These are phyloP conservation scores for Vanderwaltozyma polyspora DNA, from an alignment of 805 yeast species.

Conservation along the genomic window DNA sequence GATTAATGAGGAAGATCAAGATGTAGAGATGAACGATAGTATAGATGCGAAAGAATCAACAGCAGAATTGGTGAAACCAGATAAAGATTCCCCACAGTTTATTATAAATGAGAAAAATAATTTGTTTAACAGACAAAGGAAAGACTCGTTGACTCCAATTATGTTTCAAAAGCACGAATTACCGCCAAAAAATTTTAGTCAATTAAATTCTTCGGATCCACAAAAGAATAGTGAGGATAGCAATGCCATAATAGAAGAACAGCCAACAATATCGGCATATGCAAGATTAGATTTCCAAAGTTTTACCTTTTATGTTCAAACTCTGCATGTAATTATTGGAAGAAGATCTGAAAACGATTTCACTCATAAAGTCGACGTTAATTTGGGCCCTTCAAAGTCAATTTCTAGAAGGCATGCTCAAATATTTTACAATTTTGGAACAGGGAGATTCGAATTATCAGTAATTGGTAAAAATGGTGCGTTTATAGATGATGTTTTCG, in stretches of 20 bases:
- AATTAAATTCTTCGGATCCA: neutral
- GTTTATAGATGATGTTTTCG: slow-evolving; percentile 82
- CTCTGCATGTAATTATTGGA: slow-evolving; percentile 89
- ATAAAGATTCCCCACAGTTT: slow-evolving; percentile 17
- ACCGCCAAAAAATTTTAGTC: neutral
- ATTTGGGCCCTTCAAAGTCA: slow-evolving; percentile 84
- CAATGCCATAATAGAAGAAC: slow-evolving; percentile 16
- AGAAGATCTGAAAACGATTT: slow-evolving; percentile 68
- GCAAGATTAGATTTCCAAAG: slow-evolving; percentile 84
- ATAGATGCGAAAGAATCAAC: neutral
- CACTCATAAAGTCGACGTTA: slow-evolving; percentile 74
- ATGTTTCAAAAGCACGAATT: slow-evolving; percentile 18
- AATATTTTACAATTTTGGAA: slow-evolving; percentile 92
- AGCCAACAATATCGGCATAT: slow-evolving; percentile 35
- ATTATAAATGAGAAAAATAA: slow-evolving; percentile 15
- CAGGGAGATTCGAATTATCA: slow-evolving; percentile 84
- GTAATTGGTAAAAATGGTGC: slow-evolving; percentile 95
- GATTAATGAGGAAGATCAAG: neutral
- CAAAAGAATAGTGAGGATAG: neutral
- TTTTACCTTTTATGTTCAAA: slow-evolving; percentile 91
- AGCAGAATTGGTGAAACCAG: slow-evolving; percentile 1
- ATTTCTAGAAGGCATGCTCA: slow-evolving; percentile 91
- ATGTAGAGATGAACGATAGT: neutral
- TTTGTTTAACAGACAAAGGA: slow-evolving; percentile 10
- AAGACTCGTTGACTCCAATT: slow-evolving; percentile 22